Conservation (phyloP, 192 early-diverging fungal species). For the Jimgerdemannia lactiflua region DNA sequence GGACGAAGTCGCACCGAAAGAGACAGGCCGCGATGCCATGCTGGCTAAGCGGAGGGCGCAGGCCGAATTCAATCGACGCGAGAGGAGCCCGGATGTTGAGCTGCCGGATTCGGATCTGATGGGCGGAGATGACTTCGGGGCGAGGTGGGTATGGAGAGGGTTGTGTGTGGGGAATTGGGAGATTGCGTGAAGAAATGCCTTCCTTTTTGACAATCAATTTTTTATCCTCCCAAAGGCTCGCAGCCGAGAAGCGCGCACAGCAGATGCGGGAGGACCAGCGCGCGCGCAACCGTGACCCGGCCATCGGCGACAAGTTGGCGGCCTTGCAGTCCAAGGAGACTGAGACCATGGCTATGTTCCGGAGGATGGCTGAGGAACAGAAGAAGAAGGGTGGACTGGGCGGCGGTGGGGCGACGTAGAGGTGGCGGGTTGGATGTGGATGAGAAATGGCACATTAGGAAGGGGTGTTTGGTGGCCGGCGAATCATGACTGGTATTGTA, state of each 20-base stretch:
- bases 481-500: too few species aligned
- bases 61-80: constrained; percentile 57
- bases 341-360: constrained; percentile 67
- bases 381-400: constrained; percentile 16
- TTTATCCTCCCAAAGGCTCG: constrained; percentile 39
- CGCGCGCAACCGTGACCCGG: constrained; percentile 24
- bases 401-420: background rate
- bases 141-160: constrained; percentile 10
- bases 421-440: background rate
- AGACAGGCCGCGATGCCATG: constrained; percentile 59
- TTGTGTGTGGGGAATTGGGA: background rate
- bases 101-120: constrained; percentile 61
- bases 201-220: background rate
- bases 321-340: constrained; percentile 67
- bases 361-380: constrained; percentile 63
- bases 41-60: constrained; percentile 58
- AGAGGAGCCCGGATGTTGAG: constrained; percentile 61
- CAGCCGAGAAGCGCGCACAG: constrained; percentile 30
- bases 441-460: background rate
- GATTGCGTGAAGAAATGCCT: background rate
- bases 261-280: constrained; percentile 26
- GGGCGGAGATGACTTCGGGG: constrained; percentile 49
- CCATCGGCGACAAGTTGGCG: constrained; percentile 37
- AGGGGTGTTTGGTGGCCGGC: too few species aligned
- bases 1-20: constrained; percentile 68